Percentiles rank a stretch among this genome's conserved stretches.
Conservation (phyloP, 768 basidiomycete genomes). For the Pholiota molesta region DNA sequence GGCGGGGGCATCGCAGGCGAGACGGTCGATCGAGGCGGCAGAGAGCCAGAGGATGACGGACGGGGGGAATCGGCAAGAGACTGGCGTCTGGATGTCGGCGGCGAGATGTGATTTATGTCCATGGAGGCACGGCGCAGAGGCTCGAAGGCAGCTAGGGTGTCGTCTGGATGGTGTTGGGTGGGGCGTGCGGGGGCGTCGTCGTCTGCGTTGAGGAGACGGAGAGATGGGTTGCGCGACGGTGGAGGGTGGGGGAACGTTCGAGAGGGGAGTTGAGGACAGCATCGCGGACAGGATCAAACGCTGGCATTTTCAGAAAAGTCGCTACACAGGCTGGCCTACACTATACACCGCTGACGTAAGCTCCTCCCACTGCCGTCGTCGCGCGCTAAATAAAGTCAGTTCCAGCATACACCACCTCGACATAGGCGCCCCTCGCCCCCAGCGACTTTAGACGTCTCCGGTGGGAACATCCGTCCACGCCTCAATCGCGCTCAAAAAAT, state of each 20-base stretch:
- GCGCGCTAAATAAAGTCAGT: constrained; percentile 48
- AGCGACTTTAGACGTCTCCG: constrained; percentile 70
- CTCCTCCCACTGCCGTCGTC: constrained; percentile 39
- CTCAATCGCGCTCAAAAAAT: constrained; percentile 62
- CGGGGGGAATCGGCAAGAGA: constrained; percentile 24
- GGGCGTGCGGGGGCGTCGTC: constrained; percentile 7
- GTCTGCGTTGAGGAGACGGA: constrained; percentile 66
- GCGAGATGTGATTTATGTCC: constrained; percentile 32
- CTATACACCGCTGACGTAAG: constrained; percentile 29
- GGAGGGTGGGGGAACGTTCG: constrained; percentile 49
- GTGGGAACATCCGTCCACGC: constrained; percentile 35
- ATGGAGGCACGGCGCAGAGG: constrained; percentile 30
- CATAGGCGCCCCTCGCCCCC: constrained; percentile 62
- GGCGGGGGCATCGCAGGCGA: constrained; percentile 34
- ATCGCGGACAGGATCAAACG: constrained; percentile 87
- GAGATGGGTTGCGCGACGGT: constrained; percentile 75
- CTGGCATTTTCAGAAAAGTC: constrained; percentile 42
- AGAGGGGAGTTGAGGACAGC: constrained; percentile 81
- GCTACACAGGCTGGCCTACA: constrained; percentile 13
- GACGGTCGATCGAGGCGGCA: constrained; percentile 28
- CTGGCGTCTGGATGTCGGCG: constrained; percentile 18
- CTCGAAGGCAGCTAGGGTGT: constrained; percentile 28
- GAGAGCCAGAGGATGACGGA: constrained; percentile 38
- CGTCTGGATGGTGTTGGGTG: constrained; percentile 14
- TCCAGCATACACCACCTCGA: constrained; percentile 48